A percentile compares a stretch with the other conserved stretches of the same genome.
phyloP scores from a whole-genome alignment of 495 filamentous ascomycete species.

The Bryoglossum gracile region DNA sequence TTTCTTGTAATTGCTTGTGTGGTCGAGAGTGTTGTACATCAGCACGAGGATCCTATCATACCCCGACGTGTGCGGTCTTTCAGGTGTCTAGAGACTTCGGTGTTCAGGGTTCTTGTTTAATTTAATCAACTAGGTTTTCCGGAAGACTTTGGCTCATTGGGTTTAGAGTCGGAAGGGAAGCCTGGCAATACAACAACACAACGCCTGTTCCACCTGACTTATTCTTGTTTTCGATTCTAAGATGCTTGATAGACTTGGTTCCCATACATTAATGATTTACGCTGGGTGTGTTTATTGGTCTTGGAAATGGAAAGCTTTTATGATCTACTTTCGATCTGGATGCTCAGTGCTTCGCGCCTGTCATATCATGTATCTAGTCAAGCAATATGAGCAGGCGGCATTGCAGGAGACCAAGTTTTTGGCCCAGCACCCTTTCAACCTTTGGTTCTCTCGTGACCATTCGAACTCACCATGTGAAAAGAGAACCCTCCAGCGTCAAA shows the following conservation, averaged over 20 bases:
- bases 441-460: too few relatives aligned
- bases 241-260: constrained; percentile 21
- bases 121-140: constrained; percentile 4
- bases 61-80: constrained; percentile 33
- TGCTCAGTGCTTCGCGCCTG: constrained; percentile 15
- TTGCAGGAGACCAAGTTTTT: constrained; percentile 36
- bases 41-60: constrained; percentile 16
- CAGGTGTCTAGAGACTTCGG: constrained; percentile 28
- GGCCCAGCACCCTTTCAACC: constrained; percentile 26
- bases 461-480: too few relatives aligned
- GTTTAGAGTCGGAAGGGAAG: constrained; percentile 11
- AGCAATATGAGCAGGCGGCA: constrained; percentile 24
- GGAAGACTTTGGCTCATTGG: constrained; percentile 2
- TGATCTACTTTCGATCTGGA: constrained; percentile 17
- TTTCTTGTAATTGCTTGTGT: constrained; percentile 37
- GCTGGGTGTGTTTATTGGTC: constrained; percentile 38
- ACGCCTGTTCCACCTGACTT: constrained; percentile 28
- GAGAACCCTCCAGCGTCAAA: too few relatives aligned
- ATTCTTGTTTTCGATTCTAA: constrained; percentile 16
- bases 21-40: constrained; percentile 12
- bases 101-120: constrained; percentile 12
- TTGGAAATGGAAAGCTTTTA: neutral
- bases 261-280: constrained; percentile 21
- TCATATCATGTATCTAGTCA: constrained; percentile 24
- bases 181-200: constrained; percentile 25